A percentile compares a stretch with the other conserved stretches of the same genome.
Conservation (phyloP, 2,329 filamentous ascomycete genomes). For the Penicillium freii region DNA sequence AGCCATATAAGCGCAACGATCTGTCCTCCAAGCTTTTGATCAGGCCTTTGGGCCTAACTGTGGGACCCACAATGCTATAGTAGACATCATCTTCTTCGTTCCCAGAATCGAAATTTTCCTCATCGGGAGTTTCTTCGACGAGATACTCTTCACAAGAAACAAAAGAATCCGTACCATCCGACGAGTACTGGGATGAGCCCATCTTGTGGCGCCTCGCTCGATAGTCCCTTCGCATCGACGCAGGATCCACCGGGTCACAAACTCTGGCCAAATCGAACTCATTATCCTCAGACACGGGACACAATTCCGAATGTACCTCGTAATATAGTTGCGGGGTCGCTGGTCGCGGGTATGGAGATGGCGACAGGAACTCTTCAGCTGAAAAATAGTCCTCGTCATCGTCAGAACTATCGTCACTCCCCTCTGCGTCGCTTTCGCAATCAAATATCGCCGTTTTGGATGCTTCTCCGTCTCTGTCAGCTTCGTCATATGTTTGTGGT, state of each 20-base stretch:
- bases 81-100: background rate
- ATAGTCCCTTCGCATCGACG: slow-evolving; percentile 10
- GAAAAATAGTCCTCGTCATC: background rate
- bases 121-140: background rate
- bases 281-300: background rate
- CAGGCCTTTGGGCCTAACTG: background rate
- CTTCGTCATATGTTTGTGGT: background rate
- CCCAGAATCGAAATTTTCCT: background rate
- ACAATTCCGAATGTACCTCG: background rate
- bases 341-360: background rate
- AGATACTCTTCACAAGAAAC: background rate
- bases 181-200: background rate
- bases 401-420: background rate
- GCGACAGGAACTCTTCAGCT: background rate
- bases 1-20: background rate
- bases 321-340: background rate
- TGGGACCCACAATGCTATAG: background rate
- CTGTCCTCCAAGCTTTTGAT: background rate
- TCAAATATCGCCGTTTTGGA: background rate
- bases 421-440: background rate
- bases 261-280: slow-evolving; percentile 10
- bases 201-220: slow-evolving; percentile 4
- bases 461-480: background rate
- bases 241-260: slow-evolving; percentile 15
- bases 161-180: background rate